Percentiles rank a stretch among this genome's conserved stretches.
Evolutionary conservation across 495 filamentous ascomycete genomes (phyloP).

Genomic region (Penicillium odoratum): DNA sequence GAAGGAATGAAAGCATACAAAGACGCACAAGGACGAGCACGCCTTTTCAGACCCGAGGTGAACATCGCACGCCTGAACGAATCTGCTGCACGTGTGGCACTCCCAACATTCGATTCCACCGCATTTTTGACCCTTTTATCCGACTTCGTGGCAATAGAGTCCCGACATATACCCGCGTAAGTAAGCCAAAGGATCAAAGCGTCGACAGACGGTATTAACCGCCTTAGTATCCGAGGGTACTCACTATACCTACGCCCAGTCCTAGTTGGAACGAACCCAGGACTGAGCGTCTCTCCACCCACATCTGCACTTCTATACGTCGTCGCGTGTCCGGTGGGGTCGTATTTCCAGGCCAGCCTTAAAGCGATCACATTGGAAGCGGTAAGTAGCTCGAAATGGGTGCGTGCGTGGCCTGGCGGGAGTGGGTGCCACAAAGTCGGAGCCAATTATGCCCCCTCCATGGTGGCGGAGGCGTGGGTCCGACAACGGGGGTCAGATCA

Average conservation of each 20-base stretch:
- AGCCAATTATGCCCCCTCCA: constrained; percentile 30
- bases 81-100: constrained; percentile 66
- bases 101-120: constrained; percentile 65
- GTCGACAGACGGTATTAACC: not conserved
- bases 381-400: constrained; percentile 1
- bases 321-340: constrained; percentile 42
- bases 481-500: constrained; percentile 24
- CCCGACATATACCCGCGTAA: constrained; percentile 15
- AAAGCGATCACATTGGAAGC: constrained; percentile 14
- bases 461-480: constrained; percentile 18
- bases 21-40: constrained; percentile 66
- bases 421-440: constrained; percentile 27
- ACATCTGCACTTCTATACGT: constrained; percentile 72
- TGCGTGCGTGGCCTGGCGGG: constrained; percentile 30
- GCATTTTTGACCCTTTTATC: constrained; percentile 66
- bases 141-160: constrained; percentile 45
- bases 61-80: constrained; percentile 69
- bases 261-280: constrained; percentile 68
- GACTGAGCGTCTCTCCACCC: constrained; percentile 72
- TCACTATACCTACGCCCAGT: constrained; percentile 69
- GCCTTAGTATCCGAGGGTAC: constrained; percentile 9
- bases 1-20: constrained; percentile 83
- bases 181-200: not conserved
- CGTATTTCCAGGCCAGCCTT: constrained; percentile 2
- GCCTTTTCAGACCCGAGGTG: constrained; percentile 70